Evolutionary conservation across 768 basidiomycete genomes (phyloP).

Genomic region (Lentinula lateritia): DNA sequence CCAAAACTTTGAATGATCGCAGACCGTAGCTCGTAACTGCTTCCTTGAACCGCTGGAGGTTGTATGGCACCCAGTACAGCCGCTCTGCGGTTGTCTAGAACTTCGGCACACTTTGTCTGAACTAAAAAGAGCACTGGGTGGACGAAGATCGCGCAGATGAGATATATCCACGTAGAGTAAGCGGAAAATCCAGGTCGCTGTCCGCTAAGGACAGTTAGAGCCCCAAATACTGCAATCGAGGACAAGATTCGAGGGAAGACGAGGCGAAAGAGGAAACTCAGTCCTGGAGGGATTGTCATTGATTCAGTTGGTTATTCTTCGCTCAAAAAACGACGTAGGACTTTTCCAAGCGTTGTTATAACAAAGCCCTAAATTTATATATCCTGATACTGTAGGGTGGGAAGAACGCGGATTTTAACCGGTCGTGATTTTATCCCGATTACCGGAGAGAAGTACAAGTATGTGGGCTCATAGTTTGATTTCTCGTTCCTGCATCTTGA

Average conservation of each 20-base stretch:
- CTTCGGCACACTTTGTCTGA: neutral
- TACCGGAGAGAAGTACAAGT: too few relatives aligned
- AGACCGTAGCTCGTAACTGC: neutral
- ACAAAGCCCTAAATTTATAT: too few relatives aligned
- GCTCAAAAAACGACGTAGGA: too few relatives aligned
- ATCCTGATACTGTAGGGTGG: too few relatives aligned
- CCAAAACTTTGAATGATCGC: neutral
- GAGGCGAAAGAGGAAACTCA: neutral
- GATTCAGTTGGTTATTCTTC: neutral
- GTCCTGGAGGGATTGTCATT: neutral
- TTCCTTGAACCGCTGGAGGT: neutral
- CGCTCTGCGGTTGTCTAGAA: neutral
- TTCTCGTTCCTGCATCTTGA: conserved; percentile 22
- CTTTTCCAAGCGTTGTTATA: too few relatives aligned
- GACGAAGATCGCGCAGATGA: neutral
- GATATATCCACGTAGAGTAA: neutral
- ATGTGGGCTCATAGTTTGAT: neutral
- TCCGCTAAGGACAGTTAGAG: neutral
- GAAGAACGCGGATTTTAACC: too few relatives aligned
- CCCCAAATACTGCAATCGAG: neutral
- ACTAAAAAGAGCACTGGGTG: neutral
- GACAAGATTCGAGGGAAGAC: neutral
- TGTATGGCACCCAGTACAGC: neutral
- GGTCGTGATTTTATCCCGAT: too few relatives aligned
- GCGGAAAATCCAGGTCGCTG: neutral